These are phyloP conservation scores for Neoarthrinium moseri DNA, from an alignment of 2,329 filamentous ascomycete species.

Conservation along the genomic window DNA sequence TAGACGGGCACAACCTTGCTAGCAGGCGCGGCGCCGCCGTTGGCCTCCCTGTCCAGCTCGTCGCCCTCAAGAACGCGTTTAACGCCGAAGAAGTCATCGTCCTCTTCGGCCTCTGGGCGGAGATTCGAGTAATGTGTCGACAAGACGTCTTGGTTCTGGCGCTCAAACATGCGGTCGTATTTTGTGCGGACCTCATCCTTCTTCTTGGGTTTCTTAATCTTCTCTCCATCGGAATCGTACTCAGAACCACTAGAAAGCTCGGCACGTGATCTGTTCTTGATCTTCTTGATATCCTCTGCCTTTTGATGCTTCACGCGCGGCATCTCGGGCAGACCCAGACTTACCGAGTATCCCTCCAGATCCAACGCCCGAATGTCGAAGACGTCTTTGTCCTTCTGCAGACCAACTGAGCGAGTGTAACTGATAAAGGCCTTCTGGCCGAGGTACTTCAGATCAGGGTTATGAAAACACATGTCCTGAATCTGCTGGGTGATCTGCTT, in stretches of 20 bases:
- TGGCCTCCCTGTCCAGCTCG: constrained; percentile 54
- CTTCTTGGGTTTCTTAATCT: constrained; percentile 53
- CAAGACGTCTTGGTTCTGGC: constrained; percentile 91
- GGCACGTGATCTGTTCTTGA: constrained; percentile 81
- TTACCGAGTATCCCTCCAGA: constrained; percentile 81
- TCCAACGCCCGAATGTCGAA: constrained; percentile 84
- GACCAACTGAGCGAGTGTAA: constrained; percentile 79
- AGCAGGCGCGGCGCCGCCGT: constrained; percentile 38
- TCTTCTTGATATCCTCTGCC: constrained; percentile 79
- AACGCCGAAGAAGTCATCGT: constrained; percentile 81
- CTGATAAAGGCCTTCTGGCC: constrained; percentile 95
- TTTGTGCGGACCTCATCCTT: constrained; percentile 82
- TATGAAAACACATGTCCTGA: constrained; percentile 94
- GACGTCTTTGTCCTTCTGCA: constrained; percentile 89
- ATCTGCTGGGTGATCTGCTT: constrained; percentile 80
- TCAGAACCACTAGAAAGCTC: constrained; percentile 63
- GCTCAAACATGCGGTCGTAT: constrained; percentile 97
- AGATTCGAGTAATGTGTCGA: constrained; percentile 93
- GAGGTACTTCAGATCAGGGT: constrained; percentile 89
- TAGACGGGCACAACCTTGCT: constrained; percentile 64
- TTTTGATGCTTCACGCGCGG: constrained; percentile 93
- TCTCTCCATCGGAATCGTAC: constrained; percentile 54
- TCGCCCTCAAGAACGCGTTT: constrained; percentile 82
- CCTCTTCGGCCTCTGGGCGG: constrained; percentile 63
- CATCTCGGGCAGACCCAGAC: constrained; percentile 84